Base-by-base conservation (phyloP, 352 stramenopile species). In the Phytophthora hybrid region DNA sequence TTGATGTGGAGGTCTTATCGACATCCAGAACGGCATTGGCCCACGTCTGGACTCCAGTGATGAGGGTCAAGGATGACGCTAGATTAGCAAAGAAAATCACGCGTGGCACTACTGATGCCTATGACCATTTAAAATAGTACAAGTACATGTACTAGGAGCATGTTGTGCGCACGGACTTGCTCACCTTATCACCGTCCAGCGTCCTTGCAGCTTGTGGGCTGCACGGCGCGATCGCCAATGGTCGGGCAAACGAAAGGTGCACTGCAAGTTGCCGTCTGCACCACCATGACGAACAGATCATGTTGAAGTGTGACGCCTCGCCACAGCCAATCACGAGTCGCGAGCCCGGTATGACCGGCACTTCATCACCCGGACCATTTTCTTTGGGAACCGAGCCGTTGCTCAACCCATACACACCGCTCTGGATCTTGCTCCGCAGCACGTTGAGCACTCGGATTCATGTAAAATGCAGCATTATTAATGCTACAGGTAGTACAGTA, bases 221-320 rank as follows among this genome's bases (percentile, higher is more conserved):
- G 21, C 52, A 19, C 52, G 21, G 52, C 26, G 11, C 2, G 16
- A 44, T 44, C 37, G 37, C 26, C 52, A 29, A 59, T 59, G n/a
- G 53, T 9, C 31, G 51, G 34, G 34, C 5, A 44, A 5, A 44
- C 8, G 41, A 14, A 44, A 13, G 34, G 10, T 44, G 34, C 10
- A 60, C 16, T 26, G 16, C 23, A 60, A 60, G 23, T 26, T 26
- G 23, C 23, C 23, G 34, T 1, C 18, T n/a, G 18, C 41, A 18
- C 13, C 41, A n/a, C 18, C 46, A n/a, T 37, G 60, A 57, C 47
- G 47, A 54, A 54, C 47, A 23, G 47, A 54, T 54, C 31, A 67
- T 54, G 26, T 69, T 63, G 52, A 63, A 69, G 59, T 37, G 53
- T 77, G 70, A 74, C 64, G 65, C 63, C 31, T 19, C n/a, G 18